Conservation (phyloP, 768 basidiomycete genomes). For the Boletales sp. region DNA sequence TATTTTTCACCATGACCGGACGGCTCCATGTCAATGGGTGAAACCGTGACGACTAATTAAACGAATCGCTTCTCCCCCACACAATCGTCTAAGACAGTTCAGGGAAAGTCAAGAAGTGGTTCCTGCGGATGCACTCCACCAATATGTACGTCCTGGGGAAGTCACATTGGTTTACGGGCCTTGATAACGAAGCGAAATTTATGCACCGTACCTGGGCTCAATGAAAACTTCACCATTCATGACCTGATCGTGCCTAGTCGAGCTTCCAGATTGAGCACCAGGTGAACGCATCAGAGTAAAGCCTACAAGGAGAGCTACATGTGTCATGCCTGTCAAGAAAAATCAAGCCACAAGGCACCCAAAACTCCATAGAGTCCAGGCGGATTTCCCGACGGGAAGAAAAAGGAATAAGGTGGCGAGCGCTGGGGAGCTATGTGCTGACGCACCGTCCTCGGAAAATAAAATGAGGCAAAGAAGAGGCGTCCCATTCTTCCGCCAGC, state of each 20-base stretch:
- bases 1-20: constrained; percentile 6
- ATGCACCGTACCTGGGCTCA: constrained; percentile 9
- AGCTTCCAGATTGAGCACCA: not conserved
- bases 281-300: not conserved
- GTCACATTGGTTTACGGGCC: not conserved
- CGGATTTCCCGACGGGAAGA: not conserved
- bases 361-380: not conserved
- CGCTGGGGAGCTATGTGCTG: not conserved
- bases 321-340: not conserved
- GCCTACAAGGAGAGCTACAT: not conserved
- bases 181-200: constrained; percentile 4
- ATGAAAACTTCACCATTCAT: constrained; percentile 1
- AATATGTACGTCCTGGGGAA: not conserved
- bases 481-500: not conserved
- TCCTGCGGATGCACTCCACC: not conserved
- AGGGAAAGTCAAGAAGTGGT: not conserved
- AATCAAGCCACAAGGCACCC: not conserved
- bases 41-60: constrained; percentile 2
- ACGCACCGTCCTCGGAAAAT: not conserved
- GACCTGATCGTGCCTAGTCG: constrained; percentile 10
- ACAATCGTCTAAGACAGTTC: not conserved
- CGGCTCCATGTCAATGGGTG: not conserved
- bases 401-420: not conserved
- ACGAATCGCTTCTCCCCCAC: not conserved
- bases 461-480: not conserved